These are phyloP conservation scores for Aspergillus spinulosporus DNA, from an alignment of 2,329 filamentous ascomycete genomes.

Conservation along the genomic window DNA sequence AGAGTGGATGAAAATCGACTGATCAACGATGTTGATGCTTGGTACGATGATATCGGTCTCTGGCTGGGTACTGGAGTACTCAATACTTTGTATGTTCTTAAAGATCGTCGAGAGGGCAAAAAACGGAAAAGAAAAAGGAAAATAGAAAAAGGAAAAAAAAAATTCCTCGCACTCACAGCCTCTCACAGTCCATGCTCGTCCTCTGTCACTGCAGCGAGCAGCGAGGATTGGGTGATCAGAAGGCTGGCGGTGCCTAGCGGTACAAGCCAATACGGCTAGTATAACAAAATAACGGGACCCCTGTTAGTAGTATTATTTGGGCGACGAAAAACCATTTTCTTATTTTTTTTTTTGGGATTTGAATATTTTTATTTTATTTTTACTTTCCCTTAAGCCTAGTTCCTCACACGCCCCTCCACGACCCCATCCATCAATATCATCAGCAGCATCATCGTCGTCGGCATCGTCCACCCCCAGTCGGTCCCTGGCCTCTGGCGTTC, in stretches of 20 bases:
- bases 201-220: not conserved
- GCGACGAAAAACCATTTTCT: conserved; percentile 3
- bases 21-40: not conserved
- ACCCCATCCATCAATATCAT: conserved; percentile 13
- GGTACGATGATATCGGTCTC: not conserved
- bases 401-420: conserved; percentile 11
- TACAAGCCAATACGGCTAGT: conserved; percentile 4
- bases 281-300: conserved; percentile 6
- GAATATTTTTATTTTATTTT: conserved; percentile 11
- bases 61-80: not conserved
- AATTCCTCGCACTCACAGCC: not conserved
- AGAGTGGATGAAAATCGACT: not conserved
- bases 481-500: conserved; percentile 19
- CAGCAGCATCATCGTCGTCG: conserved; percentile 20
- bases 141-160: not conserved
- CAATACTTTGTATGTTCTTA: not conserved
- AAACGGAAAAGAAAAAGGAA: no score
- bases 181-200: not conserved
- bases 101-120: not conserved
- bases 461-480: conserved; percentile 24
- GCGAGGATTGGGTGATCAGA: conserved; percentile 5
- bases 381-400: conserved; percentile 10
- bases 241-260: conserved; percentile 20
- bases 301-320: not conserved
- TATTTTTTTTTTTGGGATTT: conserved; percentile 5